Evolutionary conservation across 1,284 basidiomycete genomes (phyloP), one percentile per base, ranked within the genome.

Genomic region (Neonothopanus nambi): DNA sequence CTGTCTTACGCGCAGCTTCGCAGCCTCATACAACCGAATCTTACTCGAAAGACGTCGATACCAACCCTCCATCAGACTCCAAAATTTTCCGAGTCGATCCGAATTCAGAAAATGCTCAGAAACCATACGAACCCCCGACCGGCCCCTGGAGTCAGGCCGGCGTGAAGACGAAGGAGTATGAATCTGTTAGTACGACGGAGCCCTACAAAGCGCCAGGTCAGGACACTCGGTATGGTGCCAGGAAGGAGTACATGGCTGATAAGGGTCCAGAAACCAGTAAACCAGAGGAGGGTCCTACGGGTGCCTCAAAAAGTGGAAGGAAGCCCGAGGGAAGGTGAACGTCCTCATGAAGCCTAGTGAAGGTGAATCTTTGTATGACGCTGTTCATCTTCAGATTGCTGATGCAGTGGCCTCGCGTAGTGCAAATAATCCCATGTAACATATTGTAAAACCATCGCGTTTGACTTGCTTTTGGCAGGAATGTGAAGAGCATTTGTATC

Each of bases 31-130:
- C 74, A 1, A 66, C 73, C 1, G 84, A 85, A 17, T 74, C 75
- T 6, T 87, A 86, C 65, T 71, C 72, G 58, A 84, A 84, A 58
- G 83, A 86, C 40, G 9, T 78, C 43, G 84, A 85, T 61, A 60
- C 65, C 5, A 70, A 72, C 0, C 76, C 80, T 6, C 76, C 80
- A 0, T 51, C 65, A 3, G 77, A 81, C 47, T 56, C 69, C 24
- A 75, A 72, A 46, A 71, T 81, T 26, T 76, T 82, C 65, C 73
- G 77, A 37, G 78, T 86, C 43, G 84, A 85, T 56, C 70, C 73
- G 0, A 65, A 68, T 17, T 78, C 76, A 2, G 74, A 78, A 30
- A 66, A 69, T 3, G 77, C 77, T 0, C 76, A 82, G 59, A 78
- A 78, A 38, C 78, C 83, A 0, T 70, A 79, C 55, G 81, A 84